A percentile compares a stretch with the other conserved stretches of the same genome.
Evolutionary conservation across 208 protist species (phyloP).

Genomic region (Trypanosomatidae sp.): DNA sequence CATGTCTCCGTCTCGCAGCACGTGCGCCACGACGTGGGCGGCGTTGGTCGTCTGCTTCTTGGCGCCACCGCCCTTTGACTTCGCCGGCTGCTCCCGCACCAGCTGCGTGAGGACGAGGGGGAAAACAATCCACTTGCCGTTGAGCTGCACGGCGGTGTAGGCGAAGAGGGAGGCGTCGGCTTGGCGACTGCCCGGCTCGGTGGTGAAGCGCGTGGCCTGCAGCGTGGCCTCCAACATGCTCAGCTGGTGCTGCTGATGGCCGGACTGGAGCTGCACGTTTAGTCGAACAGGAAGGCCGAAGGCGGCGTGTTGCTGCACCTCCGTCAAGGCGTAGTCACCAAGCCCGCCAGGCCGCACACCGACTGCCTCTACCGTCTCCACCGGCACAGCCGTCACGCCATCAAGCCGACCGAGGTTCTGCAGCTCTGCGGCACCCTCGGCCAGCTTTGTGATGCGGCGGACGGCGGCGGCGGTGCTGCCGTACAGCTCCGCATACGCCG

Average conservation of each 20-base stretch:
- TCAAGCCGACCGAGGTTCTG: conserved; percentile 16
- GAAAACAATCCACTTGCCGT: conserved; percentile 46
- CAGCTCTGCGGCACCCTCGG: conserved; percentile 17
- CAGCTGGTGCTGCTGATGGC: conserved; percentile 16
- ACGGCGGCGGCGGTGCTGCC: conserved; percentile 26
- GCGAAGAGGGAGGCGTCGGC: conserved; percentile 48
- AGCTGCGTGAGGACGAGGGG: conserved; percentile 49
- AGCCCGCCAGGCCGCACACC: conserved; percentile 28
- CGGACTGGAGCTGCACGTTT: conserved; percentile 10
- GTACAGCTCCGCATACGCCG: conserved; percentile 80
- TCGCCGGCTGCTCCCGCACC: neutral
- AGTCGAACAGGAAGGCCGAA: conserved; percentile 67
- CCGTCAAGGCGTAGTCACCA: conserved; percentile 33
- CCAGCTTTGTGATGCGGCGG: conserved; percentile 23
- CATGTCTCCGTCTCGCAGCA: conserved; percentile 71
- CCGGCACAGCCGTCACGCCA: conserved; percentile 28
- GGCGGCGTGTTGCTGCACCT: conserved; percentile 57
- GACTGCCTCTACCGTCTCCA: conserved; percentile 33
- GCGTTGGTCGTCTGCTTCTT: neutral
- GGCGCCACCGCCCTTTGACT: neutral
- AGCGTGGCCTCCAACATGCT: conserved; percentile 15
- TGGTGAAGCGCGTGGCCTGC: conserved; percentile 11
- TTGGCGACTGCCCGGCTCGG: conserved; percentile 8
- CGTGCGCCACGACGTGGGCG: conserved; percentile 33
- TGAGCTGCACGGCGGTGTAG: conserved; percentile 44